These are phyloP conservation scores for Zymoseptoria brevis DNA, from an alignment of 2,329 filamentous ascomycete genomes.

Conservation along the genomic window DNA sequence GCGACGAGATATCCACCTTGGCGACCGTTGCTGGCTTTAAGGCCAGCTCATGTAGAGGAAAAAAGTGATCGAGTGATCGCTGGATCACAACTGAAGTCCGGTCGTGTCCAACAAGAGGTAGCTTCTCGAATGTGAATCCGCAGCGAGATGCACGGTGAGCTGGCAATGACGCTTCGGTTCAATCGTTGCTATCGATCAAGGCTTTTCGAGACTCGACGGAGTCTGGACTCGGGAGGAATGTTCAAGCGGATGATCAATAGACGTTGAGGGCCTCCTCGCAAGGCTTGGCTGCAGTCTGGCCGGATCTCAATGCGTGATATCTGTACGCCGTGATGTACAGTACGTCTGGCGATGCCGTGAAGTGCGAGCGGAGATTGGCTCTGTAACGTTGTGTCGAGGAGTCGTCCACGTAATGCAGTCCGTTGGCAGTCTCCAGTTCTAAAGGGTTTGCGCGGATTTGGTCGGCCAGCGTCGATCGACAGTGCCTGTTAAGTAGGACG, in stretches of 20 bases:
- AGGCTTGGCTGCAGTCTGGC: neutral
- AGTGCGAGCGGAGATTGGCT: neutral
- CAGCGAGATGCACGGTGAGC: neutral
- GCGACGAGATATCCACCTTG: slow-evolving; percentile 91
- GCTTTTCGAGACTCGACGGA: neutral
- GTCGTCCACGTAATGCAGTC: slow-evolving; percentile 9
- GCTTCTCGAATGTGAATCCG: neutral
- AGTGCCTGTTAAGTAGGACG: slow-evolving; percentile 14
- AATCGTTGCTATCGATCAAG: neutral
- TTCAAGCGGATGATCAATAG: neutral
- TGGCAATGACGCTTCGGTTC: neutral
- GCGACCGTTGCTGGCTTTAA: slow-evolving; percentile 43
- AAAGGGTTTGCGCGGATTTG: slow-evolving; percentile 1
- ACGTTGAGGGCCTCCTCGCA: neutral
- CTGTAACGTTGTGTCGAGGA: neutral
- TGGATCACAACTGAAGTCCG: neutral
- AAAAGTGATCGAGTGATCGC: slow-evolving; percentile 8
- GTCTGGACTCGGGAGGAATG: neutral
- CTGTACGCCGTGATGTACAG: neutral
- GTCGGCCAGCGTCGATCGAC: slow-evolving; percentile 6
- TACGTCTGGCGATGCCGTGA: neutral
- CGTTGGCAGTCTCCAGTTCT: slow-evolving; percentile 9
- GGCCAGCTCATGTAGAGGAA: slow-evolving; percentile 34
- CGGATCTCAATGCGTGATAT: neutral
- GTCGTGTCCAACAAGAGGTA: neutral